Evolutionary conservation across 2,329 filamentous ascomycete species (phyloP).

Genomic region (Aspergillus amoenus): DNA sequence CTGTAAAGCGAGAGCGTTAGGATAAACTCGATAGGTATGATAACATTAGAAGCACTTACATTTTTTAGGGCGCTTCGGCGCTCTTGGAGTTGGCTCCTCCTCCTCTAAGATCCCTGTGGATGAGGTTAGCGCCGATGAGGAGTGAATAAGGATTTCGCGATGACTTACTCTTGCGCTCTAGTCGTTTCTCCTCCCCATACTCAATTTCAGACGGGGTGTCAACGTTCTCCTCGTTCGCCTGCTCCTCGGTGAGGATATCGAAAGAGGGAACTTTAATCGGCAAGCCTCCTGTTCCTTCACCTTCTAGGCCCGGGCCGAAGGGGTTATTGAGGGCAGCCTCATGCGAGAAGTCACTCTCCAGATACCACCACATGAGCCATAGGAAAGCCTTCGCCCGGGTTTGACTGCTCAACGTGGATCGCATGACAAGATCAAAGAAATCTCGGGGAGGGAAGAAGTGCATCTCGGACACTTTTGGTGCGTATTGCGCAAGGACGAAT

Average conservation of each 20-base stretch:
- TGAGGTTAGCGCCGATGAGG: slow-evolving; percentile 11
- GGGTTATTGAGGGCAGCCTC: slow-evolving; percentile 88
- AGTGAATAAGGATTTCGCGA: not conserved
- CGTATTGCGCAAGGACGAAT: slow-evolving; percentile 87
- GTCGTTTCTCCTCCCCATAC: slow-evolving; percentile 50
- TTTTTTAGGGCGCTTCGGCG: slow-evolving; percentile 47
- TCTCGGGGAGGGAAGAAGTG: slow-evolving; percentile 84
- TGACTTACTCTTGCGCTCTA: slow-evolving; percentile 47
- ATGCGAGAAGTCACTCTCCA: slow-evolving; percentile 90
- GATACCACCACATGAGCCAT: slow-evolving; percentile 99
- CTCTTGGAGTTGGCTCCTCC: slow-evolving; percentile 46
- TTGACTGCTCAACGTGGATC: slow-evolving; percentile 73
- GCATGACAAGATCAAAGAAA: slow-evolving; percentile 97
- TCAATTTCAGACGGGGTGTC: slow-evolving; percentile 50
- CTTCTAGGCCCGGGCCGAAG: slow-evolving; percentile 63
- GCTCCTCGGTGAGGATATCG: slow-evolving; percentile 49
- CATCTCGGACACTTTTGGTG: slow-evolving; percentile 85
- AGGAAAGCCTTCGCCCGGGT: slow-evolving; percentile 86
- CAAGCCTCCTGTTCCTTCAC: slow-evolving; percentile 43
- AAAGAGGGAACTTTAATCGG: slow-evolving; percentile 50
- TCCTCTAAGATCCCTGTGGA: slow-evolving; percentile 47
- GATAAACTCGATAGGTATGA: not conserved
- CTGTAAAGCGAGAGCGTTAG: not conserved
- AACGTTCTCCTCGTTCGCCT: slow-evolving; percentile 52
- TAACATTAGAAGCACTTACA: slow-evolving; percentile 23